phyloP scores from a whole-genome alignment of 108 stramenopile species.

The Fragilaria crotonensis region DNA sequence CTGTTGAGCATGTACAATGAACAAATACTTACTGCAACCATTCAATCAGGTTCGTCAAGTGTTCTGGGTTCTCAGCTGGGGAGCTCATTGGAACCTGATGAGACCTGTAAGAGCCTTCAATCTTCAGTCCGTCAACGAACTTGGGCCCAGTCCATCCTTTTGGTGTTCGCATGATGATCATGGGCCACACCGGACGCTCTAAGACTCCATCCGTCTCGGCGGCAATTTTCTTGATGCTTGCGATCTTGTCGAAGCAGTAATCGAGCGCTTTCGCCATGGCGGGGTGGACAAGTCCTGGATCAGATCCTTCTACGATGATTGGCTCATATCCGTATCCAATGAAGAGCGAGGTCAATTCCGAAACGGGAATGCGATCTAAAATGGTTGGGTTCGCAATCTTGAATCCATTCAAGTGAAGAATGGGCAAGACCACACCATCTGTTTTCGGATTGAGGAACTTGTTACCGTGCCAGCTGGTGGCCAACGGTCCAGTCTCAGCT shows the following conservation, averaged over 20 bases:
- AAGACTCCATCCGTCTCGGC: background rate
- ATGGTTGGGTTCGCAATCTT: constrained; percentile 22
- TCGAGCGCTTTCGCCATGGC: constrained; percentile 14
- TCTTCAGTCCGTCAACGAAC: constrained; percentile 12
- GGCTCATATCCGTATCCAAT: constrained; percentile 20
- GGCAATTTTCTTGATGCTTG: constrained; percentile 10
- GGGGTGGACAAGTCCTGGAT: constrained; percentile 17
- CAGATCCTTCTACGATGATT: constrained; percentile 15
- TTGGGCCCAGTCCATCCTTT: constrained; percentile 23
- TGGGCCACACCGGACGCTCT: constrained; percentile 13
- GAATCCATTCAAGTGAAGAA: constrained; percentile 22
- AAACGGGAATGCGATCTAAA: constrained; percentile 15
- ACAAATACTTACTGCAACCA: too few species aligned
- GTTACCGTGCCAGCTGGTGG: constrained; percentile 19
- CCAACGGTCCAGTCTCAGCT: constrained; percentile 23
- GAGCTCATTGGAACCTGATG: too few species aligned
- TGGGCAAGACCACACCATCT: constrained; percentile 21
- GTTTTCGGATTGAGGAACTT: constrained; percentile 22
- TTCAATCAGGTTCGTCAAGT: too few species aligned
- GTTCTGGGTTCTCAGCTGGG: too few species aligned
- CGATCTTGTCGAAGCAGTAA: constrained; percentile 14
- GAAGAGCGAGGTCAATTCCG: constrained; percentile 18
- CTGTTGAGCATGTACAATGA: too few species aligned
- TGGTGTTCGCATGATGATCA: constrained; percentile 17
- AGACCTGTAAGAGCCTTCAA: constrained; percentile 14